Percentiles rank a stretch among this genome's conserved stretches.
Evolutionary conservation across 2,329 filamentous ascomycete genomes (phyloP).

Genomic region (Trichoderma sp.): DNA sequence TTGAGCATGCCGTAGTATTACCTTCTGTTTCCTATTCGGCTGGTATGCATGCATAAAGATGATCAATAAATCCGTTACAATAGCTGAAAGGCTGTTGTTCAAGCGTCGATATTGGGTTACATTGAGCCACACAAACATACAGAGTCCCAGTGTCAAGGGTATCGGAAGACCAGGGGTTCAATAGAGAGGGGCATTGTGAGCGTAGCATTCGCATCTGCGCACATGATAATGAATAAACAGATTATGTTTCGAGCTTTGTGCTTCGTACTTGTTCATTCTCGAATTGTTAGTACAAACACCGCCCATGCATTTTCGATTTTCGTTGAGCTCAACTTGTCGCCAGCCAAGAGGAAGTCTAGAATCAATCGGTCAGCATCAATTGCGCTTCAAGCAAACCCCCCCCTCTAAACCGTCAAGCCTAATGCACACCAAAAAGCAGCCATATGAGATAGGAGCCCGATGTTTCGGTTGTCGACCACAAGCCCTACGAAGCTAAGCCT

Average conservation of each 20-base stretch:
- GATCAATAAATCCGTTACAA: neutral
- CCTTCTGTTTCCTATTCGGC: neutral
- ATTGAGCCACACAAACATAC: neutral
- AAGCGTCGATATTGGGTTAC: conserved; percentile 8
- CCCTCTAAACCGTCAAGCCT: neutral
- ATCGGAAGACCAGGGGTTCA: neutral
- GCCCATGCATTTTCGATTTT: neutral
- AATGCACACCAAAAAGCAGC: neutral
- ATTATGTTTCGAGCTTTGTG: neutral
- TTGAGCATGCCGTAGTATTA: neutral
- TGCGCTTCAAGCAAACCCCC: neutral
- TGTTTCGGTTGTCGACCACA: neutral
- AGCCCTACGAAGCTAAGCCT: conserved; percentile 16
- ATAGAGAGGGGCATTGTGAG: neutral
- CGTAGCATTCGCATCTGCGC: neutral
- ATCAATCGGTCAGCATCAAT: neutral
- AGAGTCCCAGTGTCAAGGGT: conserved; percentile 6
- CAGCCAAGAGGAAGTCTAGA: neutral
- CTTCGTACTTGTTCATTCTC: neutral
- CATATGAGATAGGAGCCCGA: neutral
- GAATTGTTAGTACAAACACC: neutral
- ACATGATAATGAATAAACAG: neutral
- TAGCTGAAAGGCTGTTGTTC: neutral
- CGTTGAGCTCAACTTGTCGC: neutral
- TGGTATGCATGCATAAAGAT: neutral